phyloP scores from a whole-genome alignment of 2,329 filamentous ascomycete genomes.

The Tolypocladium paradoxum region DNA sequence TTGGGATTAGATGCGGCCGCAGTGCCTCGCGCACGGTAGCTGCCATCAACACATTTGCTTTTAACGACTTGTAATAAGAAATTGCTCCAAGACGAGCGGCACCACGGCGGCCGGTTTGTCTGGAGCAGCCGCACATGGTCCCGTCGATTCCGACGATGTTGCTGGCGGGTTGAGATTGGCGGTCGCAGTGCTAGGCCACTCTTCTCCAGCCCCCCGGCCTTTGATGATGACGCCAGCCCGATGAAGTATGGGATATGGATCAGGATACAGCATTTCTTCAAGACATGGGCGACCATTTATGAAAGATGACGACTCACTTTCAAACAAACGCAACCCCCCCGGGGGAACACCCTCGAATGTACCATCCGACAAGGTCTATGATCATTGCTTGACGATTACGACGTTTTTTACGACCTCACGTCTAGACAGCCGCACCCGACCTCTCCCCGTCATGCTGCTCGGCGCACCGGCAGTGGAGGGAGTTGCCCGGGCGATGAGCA shows the following conservation, averaged over 20 bases:
- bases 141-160: background rate
- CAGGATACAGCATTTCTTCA: slow-evolving; percentile 29
- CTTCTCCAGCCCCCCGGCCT: slow-evolving; percentile 3
- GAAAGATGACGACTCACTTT: slow-evolving; percentile 21
- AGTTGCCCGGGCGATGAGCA: slow-evolving; percentile 25
- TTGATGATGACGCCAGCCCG: slow-evolving; percentile 28
- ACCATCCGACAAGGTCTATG: slow-evolving; percentile 20
- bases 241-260: slow-evolving; percentile 27
- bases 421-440: slow-evolving; percentile 32
- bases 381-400: slow-evolving; percentile 33
- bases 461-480: slow-evolving; percentile 17
- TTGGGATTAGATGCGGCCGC: background rate
- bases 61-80: slow-evolving; percentile 27
- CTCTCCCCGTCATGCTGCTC: slow-evolving; percentile 18
- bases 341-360: slow-evolving; percentile 20
- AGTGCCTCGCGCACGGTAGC: background rate
- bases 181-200: slow-evolving; percentile 6
- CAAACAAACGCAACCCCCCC: slow-evolving; percentile 10
- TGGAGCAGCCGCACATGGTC: background rate
- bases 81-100: slow-evolving; percentile 6
- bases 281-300: slow-evolving; percentile 30
- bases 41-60: slow-evolving; percentile 16
- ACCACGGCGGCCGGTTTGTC: background rate
- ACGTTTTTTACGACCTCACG: slow-evolving; percentile 35
- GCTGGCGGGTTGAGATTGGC: slow-evolving; percentile 5